Base-by-base conservation (phyloP, 2,329 filamentous ascomycete genomes). In the Ascochyta clinopodiicola region DNA sequence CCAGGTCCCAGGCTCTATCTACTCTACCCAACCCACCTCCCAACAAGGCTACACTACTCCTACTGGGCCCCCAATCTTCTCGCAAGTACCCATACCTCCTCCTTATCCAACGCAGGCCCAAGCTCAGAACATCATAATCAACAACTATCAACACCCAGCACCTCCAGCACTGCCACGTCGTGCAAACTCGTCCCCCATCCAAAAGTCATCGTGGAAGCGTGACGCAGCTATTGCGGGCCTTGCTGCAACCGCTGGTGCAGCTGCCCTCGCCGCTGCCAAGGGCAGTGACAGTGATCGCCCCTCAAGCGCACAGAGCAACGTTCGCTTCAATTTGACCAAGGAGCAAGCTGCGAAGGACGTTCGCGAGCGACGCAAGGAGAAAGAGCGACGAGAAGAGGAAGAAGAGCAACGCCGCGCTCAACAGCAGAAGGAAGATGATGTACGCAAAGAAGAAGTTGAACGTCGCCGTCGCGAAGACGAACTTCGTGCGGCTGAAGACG, bases 1-100 rank as follows among this genome's bases (percentile, higher is more conserved):
- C 2, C 91, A 90, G 0, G 86, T 96, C 2, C 87, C 88, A 34
- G 84, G 84, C 58, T 84, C 84, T 17, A 82, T 93, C 1, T 90
- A 91, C 64, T 82, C 77, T 19, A 76, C 76, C 4, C 78, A 81
- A 56, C 70, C 73, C 12, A 69, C 74, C 10, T 39, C 74, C 15
- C 74, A 76, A 25, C 54, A 76, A 36, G 68, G 72, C 6, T 80
- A 81, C 57, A 69, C 63, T 36, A 75, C 76, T 21, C 77, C 79
- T 9, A 72, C 64, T 22, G 76, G 76, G 3, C 75, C 77, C 38
- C 72, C 78, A 1, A 70, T 77, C 15, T 79, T 79, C 53, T 71
- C 78, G 2, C 67, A 69, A 45, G 31, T 42, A 1, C 49, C 60
- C 29, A 62, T 59, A 38, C 63, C 61, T 57, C 42, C 50, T 38